A percentile compares a stretch with the other conserved stretches of the same genome.
phyloP scores from a whole-genome alignment of 257 asterid genomes.

The Galeopsis tetrahit region DNA sequence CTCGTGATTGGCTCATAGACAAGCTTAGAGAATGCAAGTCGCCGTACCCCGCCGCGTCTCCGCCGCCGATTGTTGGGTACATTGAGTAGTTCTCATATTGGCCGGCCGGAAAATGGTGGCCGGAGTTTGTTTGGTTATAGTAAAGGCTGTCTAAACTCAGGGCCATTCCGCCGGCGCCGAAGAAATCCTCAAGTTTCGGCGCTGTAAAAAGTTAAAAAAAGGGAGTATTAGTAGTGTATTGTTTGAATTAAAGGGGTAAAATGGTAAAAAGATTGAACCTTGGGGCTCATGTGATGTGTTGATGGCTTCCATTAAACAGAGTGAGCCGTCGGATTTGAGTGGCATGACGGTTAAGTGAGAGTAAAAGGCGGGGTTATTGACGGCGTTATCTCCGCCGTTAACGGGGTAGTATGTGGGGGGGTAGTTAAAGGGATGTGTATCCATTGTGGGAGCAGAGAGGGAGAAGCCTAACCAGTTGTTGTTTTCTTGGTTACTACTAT shows the following conservation, averaged over 20 bases:
- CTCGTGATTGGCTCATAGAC: constrained; percentile 71
- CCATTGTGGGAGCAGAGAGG: constrained; percentile 72
- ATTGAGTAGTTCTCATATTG: constrained; percentile 37
- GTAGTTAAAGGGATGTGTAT: constrained; percentile 42
- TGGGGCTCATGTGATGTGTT: constrained; percentile 68
- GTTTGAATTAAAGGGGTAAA: background rate
- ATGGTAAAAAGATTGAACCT: constrained; percentile 41
- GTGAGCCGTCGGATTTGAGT: constrained; percentile 87
- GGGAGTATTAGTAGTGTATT: no score
- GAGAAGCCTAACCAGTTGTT: constrained; percentile 90
- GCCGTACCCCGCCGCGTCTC: constrained; percentile 55
- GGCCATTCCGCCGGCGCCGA: constrained; percentile 73
- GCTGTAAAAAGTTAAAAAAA: constrained; percentile 32
- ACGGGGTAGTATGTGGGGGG: constrained; percentile 57
- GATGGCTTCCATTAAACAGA: constrained; percentile 84
- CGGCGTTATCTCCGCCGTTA: constrained; percentile 47
- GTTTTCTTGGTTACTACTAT: constrained; percentile 29
- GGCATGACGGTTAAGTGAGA: constrained; percentile 83
- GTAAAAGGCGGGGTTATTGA: constrained; percentile 43
- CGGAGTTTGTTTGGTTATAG: constrained; percentile 46
- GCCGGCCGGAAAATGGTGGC: constrained; percentile 46
- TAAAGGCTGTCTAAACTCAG: constrained; percentile 81
- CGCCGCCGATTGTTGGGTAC: constrained; percentile 50
- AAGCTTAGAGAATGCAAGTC: constrained; percentile 78
- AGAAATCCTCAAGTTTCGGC: constrained; percentile 87